phyloP scores from a whole-genome alignment of 345 rosid species.

The Heritiera littoralis region DNA sequence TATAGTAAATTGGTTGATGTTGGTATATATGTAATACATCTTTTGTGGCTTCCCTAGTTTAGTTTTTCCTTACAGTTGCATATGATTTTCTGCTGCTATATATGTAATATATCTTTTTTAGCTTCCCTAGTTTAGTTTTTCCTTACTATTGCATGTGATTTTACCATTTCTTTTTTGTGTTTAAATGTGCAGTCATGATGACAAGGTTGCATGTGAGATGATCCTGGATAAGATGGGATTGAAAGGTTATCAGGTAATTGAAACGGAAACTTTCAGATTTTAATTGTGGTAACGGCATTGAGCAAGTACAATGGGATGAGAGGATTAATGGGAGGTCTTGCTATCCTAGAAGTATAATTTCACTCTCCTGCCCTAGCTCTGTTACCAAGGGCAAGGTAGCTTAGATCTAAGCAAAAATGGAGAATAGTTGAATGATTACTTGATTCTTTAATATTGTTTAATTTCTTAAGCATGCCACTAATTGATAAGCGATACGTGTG shows the following conservation, averaged over 20 bases:
- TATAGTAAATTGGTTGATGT: background rate
- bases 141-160: background rate
- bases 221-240: constrained; percentile 90
- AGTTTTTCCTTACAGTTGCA: no score
- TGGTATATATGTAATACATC: background rate
- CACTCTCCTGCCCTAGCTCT: background rate
- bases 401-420: background rate
- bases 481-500: background rate
- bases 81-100: no score
- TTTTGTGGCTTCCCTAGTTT: no score
- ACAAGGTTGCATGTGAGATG: constrained; percentile 87
- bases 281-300: constrained; percentile 15
- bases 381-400: background rate
- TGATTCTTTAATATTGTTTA: background rate
- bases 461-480: constrained; percentile 3
- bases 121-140: background rate
- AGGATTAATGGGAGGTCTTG: constrained; percentile 11
- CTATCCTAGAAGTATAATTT: background rate
- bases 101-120: background rate
- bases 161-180: background rate
- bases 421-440: background rate
- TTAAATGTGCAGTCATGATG: constrained; percentile 67
- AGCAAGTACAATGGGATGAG: background rate
- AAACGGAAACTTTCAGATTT: background rate
- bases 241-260: constrained; percentile 90